Base-by-base conservation (phyloP, 192 early-diverging fungal genomes). In the Entomortierella beljakovae region DNA sequence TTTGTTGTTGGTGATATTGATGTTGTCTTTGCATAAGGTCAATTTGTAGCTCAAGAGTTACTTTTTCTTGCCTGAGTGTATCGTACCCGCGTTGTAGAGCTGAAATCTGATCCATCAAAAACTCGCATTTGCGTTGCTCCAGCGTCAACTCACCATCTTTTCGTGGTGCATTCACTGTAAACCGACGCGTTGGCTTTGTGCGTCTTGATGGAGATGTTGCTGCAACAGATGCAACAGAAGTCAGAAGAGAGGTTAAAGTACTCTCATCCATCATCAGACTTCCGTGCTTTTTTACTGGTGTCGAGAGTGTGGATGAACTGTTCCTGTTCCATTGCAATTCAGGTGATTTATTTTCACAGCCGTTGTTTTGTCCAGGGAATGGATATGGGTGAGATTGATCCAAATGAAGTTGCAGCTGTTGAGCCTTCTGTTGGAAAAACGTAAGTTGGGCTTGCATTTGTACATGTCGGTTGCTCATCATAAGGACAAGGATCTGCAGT, bases 1-100 rank as follows among this genome's bases (percentile, higher is more conserved):
- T 61, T 23, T 79, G 75, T n/a, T 79, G 75, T 33, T 79, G 75
- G 31, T 79, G 75, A 22, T 79, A 79, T 29, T 79, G 75, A 35
- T 79, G 75, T 26, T 79, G 75, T 38, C 75, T 46, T 35, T 79
- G 75, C 68, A 79, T 70, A 22, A 79, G 57, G 35, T 79, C 75
- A 5, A 79, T 31, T 29, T 79, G 75, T 10, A 79, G 40, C 42
- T 79, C 75, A 25, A 79, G 62, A 5, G 75, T 79, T 22, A 69
- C 66, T 40, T 79, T 79, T 4, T 79, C 75, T 25, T 79, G 75
- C 1, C 75, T 66, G 11, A 79, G 66, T 3, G 67, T 37, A 32
- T 79, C 75, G 28, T 79, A 79, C 23, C 75, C 75, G 6, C 75
- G 60, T 25, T 79, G 75, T 23, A 79, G 67, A 33, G 59, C 66